Evolutionary conservation across 208 protist genomes (phyloP).

Genomic region (Trichomonas tenax): DNA sequence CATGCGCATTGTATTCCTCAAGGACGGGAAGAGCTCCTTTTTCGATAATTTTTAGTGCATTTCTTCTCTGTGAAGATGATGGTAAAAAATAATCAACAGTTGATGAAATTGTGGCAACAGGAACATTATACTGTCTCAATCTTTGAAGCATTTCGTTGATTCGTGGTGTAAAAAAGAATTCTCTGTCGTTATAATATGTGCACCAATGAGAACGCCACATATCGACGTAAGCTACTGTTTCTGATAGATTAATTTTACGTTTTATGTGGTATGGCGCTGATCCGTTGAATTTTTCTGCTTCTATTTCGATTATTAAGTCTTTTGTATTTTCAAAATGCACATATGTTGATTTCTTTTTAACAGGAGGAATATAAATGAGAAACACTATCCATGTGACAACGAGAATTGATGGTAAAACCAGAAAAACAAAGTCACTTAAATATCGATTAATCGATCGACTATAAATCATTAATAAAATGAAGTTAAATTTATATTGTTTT

Average conservation of each 20-base stretch:
- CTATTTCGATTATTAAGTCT: too few relatives aligned
- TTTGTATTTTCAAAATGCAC: too few relatives aligned
- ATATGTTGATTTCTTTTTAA: too few relatives aligned
- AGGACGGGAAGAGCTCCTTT: neutral
- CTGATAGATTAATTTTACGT: neutral
- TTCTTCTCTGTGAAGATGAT: neutral
- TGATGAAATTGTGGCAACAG: neutral
- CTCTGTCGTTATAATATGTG: neutral
- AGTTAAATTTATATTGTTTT: too few relatives aligned
- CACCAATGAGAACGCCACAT: neutral
- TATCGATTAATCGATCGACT: too few relatives aligned
- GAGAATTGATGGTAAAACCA: too few relatives aligned
- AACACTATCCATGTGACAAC: too few relatives aligned
- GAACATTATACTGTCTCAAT: neutral
- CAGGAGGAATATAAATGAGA: too few relatives aligned
- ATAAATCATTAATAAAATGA: too few relatives aligned
- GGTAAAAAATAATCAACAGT: neutral
- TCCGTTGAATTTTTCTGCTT: too few relatives aligned
- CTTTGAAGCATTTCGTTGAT: neutral
- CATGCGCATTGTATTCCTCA: neutral
- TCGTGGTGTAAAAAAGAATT: neutral
- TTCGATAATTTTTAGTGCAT: neutral
- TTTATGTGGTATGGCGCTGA: neutral
- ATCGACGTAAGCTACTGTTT: constrained; percentile 1
- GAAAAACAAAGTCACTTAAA: too few relatives aligned